A percentile compares a stretch with the other conserved stretches of the same genome.
These are phyloP conservation scores for Przewalskia tangutica DNA, from an alignment of 257 asterid genomes.

Conservation along the genomic window DNA sequence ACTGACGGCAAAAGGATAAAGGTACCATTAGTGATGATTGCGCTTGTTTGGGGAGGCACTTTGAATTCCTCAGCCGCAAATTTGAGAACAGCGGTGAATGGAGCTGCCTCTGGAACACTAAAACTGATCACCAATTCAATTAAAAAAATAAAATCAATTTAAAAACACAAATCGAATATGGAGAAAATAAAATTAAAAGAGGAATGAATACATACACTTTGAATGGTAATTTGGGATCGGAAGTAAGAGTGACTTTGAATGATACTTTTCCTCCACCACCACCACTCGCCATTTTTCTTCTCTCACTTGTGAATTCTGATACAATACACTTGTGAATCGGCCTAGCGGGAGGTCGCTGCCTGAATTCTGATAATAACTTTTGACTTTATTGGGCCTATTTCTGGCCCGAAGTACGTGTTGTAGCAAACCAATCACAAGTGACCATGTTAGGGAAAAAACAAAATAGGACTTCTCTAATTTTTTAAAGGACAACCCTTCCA, in stretches of 20 bases:
- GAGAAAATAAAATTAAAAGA: too few species aligned
- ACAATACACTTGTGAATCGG: too few species aligned
- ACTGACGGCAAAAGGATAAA: background rate
- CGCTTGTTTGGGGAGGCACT: slow-evolving; percentile 96
- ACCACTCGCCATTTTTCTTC: background rate
- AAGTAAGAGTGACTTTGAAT: slow-evolving; percentile 2
- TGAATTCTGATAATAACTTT: too few species aligned
- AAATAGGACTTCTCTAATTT: too few species aligned
- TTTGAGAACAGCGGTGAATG: slow-evolving; percentile 95
- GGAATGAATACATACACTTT: background rate
- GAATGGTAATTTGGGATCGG: slow-evolving; percentile 5
- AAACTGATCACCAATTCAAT: slow-evolving; percentile 31
- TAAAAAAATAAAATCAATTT: background rate
- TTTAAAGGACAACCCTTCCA: too few species aligned
- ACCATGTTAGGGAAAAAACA: too few species aligned
- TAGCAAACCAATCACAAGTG: too few species aligned
- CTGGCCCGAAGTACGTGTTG: too few species aligned
- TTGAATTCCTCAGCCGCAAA: slow-evolving; percentile 96
- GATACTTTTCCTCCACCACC: slow-evolving; percentile 1
- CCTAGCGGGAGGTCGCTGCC: too few species aligned
- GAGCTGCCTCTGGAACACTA: slow-evolving; percentile 96
- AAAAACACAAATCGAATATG: background rate
- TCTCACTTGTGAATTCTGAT: too few species aligned
- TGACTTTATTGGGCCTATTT: too few species aligned
- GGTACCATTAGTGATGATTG: slow-evolving; percentile 84